phyloP scores from a whole-genome alignment of 2,329 filamentous ascomycete species.

The Atkinsonella hypoxylon region DNA sequence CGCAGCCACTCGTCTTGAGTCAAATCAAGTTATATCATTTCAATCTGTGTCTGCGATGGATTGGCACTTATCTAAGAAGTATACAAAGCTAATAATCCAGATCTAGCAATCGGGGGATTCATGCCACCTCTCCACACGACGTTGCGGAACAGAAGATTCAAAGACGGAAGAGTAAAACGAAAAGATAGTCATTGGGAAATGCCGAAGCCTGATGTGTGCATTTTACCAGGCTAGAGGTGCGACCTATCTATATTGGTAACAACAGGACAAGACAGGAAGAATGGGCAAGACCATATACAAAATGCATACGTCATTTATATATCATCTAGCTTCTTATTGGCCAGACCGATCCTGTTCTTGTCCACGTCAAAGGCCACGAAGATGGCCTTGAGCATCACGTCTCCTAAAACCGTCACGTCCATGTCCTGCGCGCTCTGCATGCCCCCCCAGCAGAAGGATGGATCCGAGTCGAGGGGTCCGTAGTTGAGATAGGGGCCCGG shows the following conservation, averaged over 20 bases:
- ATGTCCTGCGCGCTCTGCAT: constrained; percentile 46
- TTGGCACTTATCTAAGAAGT: no score
- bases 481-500: constrained; percentile 45
- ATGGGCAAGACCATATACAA: background rate
- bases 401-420: constrained; percentile 57
- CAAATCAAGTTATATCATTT: background rate
- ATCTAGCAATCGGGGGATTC: background rate
- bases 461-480: constrained; percentile 33
- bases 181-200: background rate
- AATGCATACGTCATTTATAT: constrained; percentile 1
- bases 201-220: background rate
- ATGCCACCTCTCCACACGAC: background rate
- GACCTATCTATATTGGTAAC: background rate
- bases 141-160: background rate
- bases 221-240: no score
- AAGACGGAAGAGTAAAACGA: background rate
- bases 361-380: constrained; percentile 59
- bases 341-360: constrained; percentile 27
- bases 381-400: constrained; percentile 66
- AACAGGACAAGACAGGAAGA: background rate
- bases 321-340: constrained; percentile 27
- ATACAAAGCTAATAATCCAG: no score
- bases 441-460: constrained; percentile 58
- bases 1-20: background rate
- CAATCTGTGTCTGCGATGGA: no score